Percentiles rank a stretch among this genome's conserved stretches.
These are phyloP conservation scores for Pichia deserticola DNA, from an alignment of 805 yeast species.

Conservation along the genomic window DNA sequence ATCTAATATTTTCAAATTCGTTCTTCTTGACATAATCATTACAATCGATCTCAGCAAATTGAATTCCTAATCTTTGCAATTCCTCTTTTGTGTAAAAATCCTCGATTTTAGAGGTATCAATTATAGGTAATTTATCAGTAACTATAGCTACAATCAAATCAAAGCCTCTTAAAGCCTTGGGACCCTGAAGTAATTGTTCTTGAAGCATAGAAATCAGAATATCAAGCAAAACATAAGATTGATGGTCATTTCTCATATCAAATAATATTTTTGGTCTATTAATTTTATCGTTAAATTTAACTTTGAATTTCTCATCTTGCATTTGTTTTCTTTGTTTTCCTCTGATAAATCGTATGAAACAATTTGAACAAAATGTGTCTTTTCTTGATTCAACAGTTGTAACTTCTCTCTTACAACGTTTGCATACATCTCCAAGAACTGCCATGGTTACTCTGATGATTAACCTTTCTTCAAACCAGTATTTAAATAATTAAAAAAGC, in stretches of 20 bases:
- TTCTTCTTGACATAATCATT: conserved; percentile 31
- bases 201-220: conserved; percentile 51
- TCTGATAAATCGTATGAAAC: conserved; percentile 67
- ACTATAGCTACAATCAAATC: conserved; percentile 36
- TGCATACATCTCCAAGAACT: conserved; percentile 28
- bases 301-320: conserved; percentile 66
- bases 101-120: conserved; percentile 6
- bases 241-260: conserved; percentile 58
- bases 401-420: conserved; percentile 39
- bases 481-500: too few relatives aligned
- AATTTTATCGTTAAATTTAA: conserved; percentile 45
- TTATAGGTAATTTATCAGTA: background rate
- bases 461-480: too few relatives aligned
- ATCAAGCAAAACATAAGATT: conserved; percentile 65
- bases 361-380: conserved; percentile 55
- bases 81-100: conserved; percentile 11
- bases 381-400: conserved; percentile 48
- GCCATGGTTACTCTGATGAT: background rate
- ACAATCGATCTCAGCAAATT: conserved; percentile 34
- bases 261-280: conserved; percentile 42
- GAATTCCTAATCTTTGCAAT: conserved; percentile 27
- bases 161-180: conserved; percentile 65
- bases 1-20: conserved; percentile 26
- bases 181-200: conserved; percentile 51
- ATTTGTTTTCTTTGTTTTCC: conserved; percentile 78